A percentile compares a stretch with the other conserved stretches of the same genome.
Conservation (phyloP, 768 basidiomycete species). For the Glaciozyma antarctica region DNA sequence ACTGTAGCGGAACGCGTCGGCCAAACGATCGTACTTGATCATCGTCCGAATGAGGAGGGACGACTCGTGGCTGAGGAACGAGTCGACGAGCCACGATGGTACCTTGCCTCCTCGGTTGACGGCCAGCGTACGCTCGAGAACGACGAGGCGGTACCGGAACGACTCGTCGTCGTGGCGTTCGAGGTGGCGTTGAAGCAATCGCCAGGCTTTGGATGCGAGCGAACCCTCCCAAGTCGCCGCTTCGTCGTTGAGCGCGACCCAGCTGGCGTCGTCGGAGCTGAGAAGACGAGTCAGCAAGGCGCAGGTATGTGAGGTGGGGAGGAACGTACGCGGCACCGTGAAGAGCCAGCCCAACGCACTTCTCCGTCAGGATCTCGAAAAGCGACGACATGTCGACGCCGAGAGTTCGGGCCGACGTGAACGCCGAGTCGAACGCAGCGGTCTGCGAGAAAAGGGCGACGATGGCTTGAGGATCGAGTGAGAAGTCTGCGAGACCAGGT, state of each 20-base stretch:
- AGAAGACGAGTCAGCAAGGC: constrained; percentile 6
- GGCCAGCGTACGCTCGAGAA: constrained; percentile 65
- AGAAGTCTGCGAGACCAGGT: constrained; percentile 29
- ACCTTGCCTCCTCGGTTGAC: constrained; percentile 51
- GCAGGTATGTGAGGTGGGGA: background rate
- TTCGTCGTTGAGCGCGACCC: constrained; percentile 66
- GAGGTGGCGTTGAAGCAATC: constrained; percentile 71
- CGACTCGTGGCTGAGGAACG: constrained; percentile 54
- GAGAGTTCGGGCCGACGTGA: constrained; percentile 63
- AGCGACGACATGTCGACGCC: constrained; percentile 78
- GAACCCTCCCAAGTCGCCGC: constrained; percentile 76
- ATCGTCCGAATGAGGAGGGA: constrained; percentile 73
- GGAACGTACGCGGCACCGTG: constrained; percentile 40
- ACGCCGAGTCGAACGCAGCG: constrained; percentile 68
- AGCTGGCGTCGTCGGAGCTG: constrained; percentile 65
- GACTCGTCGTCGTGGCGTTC: constrained; percentile 68
- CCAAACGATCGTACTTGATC: constrained; percentile 67
- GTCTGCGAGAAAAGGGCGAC: constrained; percentile 68
- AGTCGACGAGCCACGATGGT: constrained; percentile 74
- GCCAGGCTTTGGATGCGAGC: constrained; percentile 69
- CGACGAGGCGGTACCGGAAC: constrained; percentile 65
- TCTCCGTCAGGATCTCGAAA: constrained; percentile 63
- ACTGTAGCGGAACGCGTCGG: constrained; percentile 53
- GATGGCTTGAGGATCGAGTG: constrained; percentile 47
- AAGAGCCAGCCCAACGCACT: constrained; percentile 63